Conservation (phyloP, 2,329 filamentous ascomycete species). For the Aspergillus tubingensis region DNA sequence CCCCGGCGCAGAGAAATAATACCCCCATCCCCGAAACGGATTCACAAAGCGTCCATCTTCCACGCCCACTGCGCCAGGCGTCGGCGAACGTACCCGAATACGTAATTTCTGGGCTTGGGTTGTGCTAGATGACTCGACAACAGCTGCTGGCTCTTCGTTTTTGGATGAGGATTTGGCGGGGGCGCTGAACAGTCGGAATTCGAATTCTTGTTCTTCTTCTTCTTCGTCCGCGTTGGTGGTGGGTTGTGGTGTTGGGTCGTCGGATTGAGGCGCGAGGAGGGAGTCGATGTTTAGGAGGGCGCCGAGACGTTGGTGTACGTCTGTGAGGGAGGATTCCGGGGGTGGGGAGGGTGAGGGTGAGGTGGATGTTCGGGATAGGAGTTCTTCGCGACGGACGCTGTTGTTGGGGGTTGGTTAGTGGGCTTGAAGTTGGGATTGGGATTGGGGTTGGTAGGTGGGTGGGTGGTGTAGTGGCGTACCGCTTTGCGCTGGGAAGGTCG, state of each 20-base stretch:
- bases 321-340: conserved; percentile 28
- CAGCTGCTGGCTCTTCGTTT: neutral
- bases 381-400: conserved; percentile 42
- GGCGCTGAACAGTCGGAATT: conserved; percentile 45
- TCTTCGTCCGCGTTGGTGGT: conserved; percentile 31
- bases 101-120: conserved; percentile 36
- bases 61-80: conserved; percentile 30
- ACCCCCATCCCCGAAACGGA: conserved; percentile 45
- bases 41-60: conserved; percentile 42
- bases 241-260: conserved; percentile 4
- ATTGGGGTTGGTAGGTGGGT: neutral
- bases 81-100: conserved; percentile 43
- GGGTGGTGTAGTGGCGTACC: conserved; percentile 25
- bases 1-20: conserved; percentile 43
- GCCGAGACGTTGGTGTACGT: conserved; percentile 35
- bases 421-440: neutral
- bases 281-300: conserved; percentile 38
- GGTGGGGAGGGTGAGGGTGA: conserved; percentile 34
- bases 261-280: conserved; percentile 16
- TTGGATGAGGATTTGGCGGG: conserved; percentile 11
- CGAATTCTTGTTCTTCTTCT: conserved; percentile 47
- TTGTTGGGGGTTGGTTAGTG: neutral
- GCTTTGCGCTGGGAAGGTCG: conserved; percentile 39
- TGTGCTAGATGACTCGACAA: neutral
- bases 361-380: conserved; percentile 33